Evolutionary conservation across 164 flowering plant genomes (phyloP).

Genomic region (Aristolochia contorta): DNA sequence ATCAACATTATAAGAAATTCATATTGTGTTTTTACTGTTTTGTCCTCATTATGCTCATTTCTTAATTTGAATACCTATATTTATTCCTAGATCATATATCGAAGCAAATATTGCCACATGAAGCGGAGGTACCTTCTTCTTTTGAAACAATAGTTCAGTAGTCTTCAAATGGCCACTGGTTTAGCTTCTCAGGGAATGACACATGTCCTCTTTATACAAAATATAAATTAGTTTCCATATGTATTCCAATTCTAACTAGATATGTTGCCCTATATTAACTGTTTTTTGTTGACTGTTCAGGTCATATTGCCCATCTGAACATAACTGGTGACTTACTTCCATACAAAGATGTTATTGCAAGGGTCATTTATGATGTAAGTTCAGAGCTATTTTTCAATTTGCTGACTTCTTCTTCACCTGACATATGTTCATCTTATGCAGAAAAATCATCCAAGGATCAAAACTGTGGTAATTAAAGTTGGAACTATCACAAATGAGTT

Average conservation of each 20-base stretch:
- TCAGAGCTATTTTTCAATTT: background rate
- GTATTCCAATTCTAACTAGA: too few relatives aligned
- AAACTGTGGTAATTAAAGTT: conserved; percentile 88
- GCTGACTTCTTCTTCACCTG: background rate
- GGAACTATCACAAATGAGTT: conserved; percentile 91
- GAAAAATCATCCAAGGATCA: conserved; percentile 93
- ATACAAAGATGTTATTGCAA: conserved; percentile 84
- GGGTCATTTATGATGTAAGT: conserved; percentile 89
- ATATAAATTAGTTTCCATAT: too few relatives aligned
- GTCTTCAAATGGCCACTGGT: background rate
- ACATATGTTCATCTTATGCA: conserved; percentile 16
- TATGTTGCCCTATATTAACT: background rate
- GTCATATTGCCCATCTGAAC: conserved; percentile 96
- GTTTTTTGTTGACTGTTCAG: conserved; percentile 35
- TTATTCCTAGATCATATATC: conserved; percentile 57
- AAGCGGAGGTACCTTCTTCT: conserved; percentile 89
- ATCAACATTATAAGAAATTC: too few relatives aligned
- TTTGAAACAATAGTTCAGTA: conserved; percentile 99
- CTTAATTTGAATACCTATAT: background rate
- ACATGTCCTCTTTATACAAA: too few relatives aligned
- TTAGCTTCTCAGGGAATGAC: background rate
- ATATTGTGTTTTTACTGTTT: background rate
- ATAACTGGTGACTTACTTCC: conserved; percentile 76
- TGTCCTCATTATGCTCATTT: background rate
- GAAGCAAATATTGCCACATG: conserved; percentile 88